Evolutionary conservation across 257 asterid species (phyloP).

Genomic region (Paulownia fortunei): DNA sequence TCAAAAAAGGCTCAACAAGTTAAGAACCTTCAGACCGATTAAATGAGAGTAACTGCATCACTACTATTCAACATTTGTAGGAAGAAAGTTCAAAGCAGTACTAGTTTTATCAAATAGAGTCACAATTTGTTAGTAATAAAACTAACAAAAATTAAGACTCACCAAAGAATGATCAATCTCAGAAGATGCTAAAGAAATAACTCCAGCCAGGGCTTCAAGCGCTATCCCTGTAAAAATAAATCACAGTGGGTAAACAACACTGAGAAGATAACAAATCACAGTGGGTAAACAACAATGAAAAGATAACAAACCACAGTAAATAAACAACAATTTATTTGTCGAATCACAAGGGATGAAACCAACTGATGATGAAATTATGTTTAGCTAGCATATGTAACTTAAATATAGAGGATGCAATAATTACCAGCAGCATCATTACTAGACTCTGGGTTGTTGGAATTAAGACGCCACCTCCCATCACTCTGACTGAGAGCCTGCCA

Average conservation of each 20-base stretch:
- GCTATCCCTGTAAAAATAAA: slow-evolving; percentile 73
- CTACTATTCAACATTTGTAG: neutral
- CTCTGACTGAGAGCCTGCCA: slow-evolving; percentile 94
- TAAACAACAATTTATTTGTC: neutral
- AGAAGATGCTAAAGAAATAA: slow-evolving; percentile 75
- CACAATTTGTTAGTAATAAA: neutral
- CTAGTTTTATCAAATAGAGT: neutral
- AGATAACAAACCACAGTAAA: slow-evolving; percentile 10
- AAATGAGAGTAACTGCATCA: neutral
- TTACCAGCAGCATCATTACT: slow-evolving; percentile 93
- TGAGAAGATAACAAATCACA: slow-evolving; percentile 15
- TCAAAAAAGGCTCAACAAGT: neutral
- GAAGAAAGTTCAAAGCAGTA: slow-evolving; percentile 7
- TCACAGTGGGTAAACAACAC: slow-evolving; percentile 12
- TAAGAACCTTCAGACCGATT: neutral
- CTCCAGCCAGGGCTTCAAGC: slow-evolving; percentile 86
- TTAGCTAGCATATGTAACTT: slow-evolving; percentile 23
- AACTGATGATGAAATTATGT: neutral
- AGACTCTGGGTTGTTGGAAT: slow-evolving; percentile 81
- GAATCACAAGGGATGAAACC: slow-evolving; percentile 10
- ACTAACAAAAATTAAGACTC: slow-evolving; percentile 33
- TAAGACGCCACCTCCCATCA: slow-evolving; percentile 98
- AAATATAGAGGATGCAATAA: slow-evolving; percentile 6
- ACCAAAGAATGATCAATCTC: slow-evolving; percentile 85
- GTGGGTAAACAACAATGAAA: slow-evolving; percentile 11